Evolutionary conservation across 805 yeast species (phyloP).

Genomic region (Candida chilensis): DNA sequence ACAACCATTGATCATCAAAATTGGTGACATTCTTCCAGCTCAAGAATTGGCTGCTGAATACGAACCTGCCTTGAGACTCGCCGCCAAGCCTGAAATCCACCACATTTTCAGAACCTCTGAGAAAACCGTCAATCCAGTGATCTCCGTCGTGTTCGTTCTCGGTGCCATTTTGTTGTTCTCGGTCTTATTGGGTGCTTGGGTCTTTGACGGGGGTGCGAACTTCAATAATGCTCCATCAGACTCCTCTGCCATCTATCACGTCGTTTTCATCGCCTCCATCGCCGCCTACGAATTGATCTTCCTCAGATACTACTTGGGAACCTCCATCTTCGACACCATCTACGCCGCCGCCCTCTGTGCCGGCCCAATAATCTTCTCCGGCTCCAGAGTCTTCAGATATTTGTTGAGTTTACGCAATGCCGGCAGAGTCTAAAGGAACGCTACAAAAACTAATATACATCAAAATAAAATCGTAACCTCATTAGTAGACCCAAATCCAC

Average conservation of each 20-base stretch:
- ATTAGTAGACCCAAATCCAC: neutral
- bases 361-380: slow-evolving; percentile 47
- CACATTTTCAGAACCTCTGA: slow-evolving; percentile 54
- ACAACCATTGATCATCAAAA: slow-evolving; percentile 7
- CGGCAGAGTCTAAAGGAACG: slow-evolving; percentile 11
- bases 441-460: neutral
- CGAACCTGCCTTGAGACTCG: slow-evolving; percentile 25
- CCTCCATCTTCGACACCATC: slow-evolving; percentile 53
- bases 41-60: slow-evolving; percentile 15
- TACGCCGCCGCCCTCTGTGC: slow-evolving; percentile 36
- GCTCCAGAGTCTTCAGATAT: slow-evolving; percentile 56
- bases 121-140: slow-evolving; percentile 34
- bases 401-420: slow-evolving; percentile 21
- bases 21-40: slow-evolving; percentile 22
- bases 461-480: slow-evolving; percentile 2
- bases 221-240: slow-evolving; percentile 13
- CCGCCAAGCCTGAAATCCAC: slow-evolving; percentile 48
- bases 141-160: slow-evolving; percentile 44
- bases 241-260: slow-evolving; percentile 12
- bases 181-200: slow-evolving; percentile 36
- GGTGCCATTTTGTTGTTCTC: slow-evolving; percentile 30
- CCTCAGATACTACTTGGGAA: slow-evolving; percentile 46
- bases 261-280: slow-evolving; percentile 38
- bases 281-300: slow-evolving; percentile 45
- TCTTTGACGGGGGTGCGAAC: slow-evolving; percentile 7